phyloP scores from a whole-genome alignment of 2,329 filamentous ascomycete species.

The Hymenoscyphus repandus region DNA sequence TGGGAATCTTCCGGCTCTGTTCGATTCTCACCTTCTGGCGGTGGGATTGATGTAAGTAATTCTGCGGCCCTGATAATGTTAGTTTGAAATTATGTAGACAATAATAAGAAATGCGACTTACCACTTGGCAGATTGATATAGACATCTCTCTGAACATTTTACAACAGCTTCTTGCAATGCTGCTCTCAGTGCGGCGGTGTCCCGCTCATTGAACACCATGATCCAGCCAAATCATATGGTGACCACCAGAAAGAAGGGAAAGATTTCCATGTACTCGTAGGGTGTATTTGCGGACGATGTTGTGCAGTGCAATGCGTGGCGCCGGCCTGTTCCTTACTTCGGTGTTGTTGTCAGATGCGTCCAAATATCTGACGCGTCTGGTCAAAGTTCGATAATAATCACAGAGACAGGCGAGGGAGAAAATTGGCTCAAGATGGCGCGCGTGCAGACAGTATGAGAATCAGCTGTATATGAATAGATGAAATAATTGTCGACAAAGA shows the following conservation, averaged over 20 bases:
- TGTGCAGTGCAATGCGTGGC: neutral
- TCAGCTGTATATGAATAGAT: too few species aligned
- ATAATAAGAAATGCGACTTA: constrained; percentile 34
- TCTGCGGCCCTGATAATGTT: constrained; percentile 72
- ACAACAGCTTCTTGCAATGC: constrained; percentile 80
- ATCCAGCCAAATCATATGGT: neutral
- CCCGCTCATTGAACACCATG: constrained; percentile 44
- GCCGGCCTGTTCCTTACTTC: neutral
- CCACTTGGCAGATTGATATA: constrained; percentile 98
- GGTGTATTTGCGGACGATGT: neutral
- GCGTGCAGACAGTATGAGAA: too few species aligned
- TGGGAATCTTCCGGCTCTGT: constrained; percentile 55
- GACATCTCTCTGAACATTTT: constrained; percentile 87
- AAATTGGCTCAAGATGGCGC: too few species aligned
- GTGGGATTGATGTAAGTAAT: constrained; percentile 75
- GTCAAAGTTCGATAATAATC: too few species aligned
- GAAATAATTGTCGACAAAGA: too few species aligned
- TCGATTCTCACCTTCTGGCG: constrained; percentile 43
- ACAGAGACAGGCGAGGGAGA: too few species aligned
- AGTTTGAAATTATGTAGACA: constrained; percentile 7
- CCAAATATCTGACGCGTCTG: neutral
- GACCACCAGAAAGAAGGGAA: neutral
- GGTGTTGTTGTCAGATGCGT: neutral
- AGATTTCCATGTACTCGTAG: neutral
- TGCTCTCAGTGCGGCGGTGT: constrained; percentile 48